phyloP scores from a whole-genome alignment of 306 rosid species.

The Betula pendula region DNA sequence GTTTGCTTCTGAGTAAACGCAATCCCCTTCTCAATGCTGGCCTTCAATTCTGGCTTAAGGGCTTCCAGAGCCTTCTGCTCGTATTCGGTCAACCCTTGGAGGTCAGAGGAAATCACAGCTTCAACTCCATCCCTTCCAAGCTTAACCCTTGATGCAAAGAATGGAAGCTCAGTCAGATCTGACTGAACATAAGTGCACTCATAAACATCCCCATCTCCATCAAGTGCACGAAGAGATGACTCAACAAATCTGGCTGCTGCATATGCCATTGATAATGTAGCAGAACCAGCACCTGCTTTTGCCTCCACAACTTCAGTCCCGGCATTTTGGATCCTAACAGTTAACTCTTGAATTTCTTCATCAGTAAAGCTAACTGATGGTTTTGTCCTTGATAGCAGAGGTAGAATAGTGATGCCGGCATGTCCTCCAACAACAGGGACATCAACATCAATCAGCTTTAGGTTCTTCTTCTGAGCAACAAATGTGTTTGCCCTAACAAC shows the following conservation, averaged over 20 bases:
- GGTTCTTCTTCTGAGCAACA: constrained; percentile 89
- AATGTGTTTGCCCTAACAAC: constrained; percentile 99
- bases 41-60: constrained; percentile 85
- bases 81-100: constrained; percentile 83
- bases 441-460: constrained; percentile 92
- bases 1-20: constrained; percentile 76
- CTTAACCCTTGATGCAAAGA: constrained; percentile 92
- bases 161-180: constrained; percentile 86
- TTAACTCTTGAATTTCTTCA: constrained; percentile 73
- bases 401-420: constrained; percentile 94
- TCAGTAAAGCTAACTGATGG: constrained; percentile 72
- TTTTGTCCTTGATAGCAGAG: constrained; percentile 78
- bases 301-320: constrained; percentile 99
- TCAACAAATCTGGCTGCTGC: constrained; percentile 98
- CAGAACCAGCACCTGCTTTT: constrained; percentile 97
- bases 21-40: constrained; percentile 96
- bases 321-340: constrained; percentile 88
- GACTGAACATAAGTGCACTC: constrained; percentile 87
- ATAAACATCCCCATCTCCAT: constrained; percentile 91
- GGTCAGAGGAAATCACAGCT: constrained; percentile 76
- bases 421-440: constrained; percentile 96
- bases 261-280: constrained; percentile 98
- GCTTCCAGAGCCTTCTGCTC: constrained; percentile 94
- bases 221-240: constrained; percentile 91
- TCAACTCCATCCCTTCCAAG: constrained; percentile 87